Conservation (phyloP, 805 yeast genomes). For the Ascoidea asiatica region DNA sequence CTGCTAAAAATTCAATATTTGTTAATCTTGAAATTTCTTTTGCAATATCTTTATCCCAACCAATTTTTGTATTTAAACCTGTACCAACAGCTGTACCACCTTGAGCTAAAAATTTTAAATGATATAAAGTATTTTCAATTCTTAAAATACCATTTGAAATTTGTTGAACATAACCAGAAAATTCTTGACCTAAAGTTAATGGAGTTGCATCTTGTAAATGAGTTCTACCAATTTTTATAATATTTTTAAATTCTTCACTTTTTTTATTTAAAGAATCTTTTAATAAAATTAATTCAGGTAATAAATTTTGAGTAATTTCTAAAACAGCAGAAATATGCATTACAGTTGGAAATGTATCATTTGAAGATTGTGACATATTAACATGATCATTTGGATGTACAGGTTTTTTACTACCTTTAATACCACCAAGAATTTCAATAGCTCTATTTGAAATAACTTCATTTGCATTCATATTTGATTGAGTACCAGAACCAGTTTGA, state of each 20-base stretch:
- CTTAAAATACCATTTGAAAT: conserved; percentile 80
- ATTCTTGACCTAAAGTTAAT: conserved; percentile 93
- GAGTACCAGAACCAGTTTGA: conserved; percentile 99
- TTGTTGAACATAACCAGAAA: conserved; percentile 92
- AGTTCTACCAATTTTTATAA: conserved; percentile 97
- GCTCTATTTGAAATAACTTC: conserved; percentile 98
- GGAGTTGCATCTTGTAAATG: conserved; percentile 99
- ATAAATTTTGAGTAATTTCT: conserved; percentile 59
- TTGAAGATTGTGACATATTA: conserved; percentile 96
- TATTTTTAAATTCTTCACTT: conserved; percentile 70
- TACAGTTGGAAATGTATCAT: conserved; percentile 98
- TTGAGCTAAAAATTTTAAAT: conserved; percentile 78
- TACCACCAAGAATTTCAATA: conserved; percentile 87
- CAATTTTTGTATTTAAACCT: conserved; percentile 86
- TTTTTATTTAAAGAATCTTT: conserved; percentile 66
- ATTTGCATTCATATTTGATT: conserved; percentile 96
- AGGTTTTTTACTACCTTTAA: conserved; percentile 79
- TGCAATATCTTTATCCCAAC: conserved; percentile 81
- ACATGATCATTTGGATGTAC: conserved; percentile 98
- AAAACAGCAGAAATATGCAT: conserved; percentile 98
- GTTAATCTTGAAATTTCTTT: conserved; percentile 64
- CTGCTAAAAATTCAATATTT: conserved; percentile 81
- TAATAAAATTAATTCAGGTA: conserved; percentile 72
- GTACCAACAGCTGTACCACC: conserved; percentile 99
- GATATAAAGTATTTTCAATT: conserved; percentile 63